Evolutionary conservation across 78 protist species (phyloP).

Genomic region (Blattamonas nauphoetae): DNA sequence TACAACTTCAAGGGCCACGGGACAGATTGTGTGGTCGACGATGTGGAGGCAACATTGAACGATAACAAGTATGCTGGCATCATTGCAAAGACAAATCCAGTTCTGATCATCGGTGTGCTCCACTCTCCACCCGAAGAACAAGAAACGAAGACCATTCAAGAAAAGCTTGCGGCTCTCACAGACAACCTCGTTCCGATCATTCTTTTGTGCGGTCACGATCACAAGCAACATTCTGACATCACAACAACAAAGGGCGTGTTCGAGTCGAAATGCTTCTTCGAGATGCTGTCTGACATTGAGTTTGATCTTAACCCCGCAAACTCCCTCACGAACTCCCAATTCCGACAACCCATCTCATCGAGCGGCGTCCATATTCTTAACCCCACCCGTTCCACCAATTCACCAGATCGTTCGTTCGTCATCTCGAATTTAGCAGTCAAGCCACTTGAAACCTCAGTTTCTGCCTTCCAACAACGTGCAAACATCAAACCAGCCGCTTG

Average conservation of each 20-base stretch:
- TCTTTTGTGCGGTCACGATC: neutral
- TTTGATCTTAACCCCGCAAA: neutral
- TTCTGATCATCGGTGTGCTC: neutral
- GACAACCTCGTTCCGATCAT: neutral
- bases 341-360: neutral
- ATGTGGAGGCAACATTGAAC: neutral
- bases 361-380: neutral
- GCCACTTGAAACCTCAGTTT: neutral
- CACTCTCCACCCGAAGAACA: neutral
- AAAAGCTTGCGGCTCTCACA: neutral
- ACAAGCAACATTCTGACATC: neutral
- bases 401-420: no score
- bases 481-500: neutral
- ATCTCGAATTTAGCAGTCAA: neutral
- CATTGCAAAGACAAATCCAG: neutral
- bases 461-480: neutral
- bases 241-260: neutral
- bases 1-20: neutral
- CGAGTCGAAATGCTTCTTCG: neutral
- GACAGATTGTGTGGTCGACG: no score
- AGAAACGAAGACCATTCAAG: neutral
- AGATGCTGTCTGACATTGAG: no score
- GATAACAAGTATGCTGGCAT: neutral
- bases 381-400: neutral
- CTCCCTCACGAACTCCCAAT: neutral